Base-by-base conservation (phyloP, 2,329 filamentous ascomycete species). In the Fusarium sp. region DNA sequence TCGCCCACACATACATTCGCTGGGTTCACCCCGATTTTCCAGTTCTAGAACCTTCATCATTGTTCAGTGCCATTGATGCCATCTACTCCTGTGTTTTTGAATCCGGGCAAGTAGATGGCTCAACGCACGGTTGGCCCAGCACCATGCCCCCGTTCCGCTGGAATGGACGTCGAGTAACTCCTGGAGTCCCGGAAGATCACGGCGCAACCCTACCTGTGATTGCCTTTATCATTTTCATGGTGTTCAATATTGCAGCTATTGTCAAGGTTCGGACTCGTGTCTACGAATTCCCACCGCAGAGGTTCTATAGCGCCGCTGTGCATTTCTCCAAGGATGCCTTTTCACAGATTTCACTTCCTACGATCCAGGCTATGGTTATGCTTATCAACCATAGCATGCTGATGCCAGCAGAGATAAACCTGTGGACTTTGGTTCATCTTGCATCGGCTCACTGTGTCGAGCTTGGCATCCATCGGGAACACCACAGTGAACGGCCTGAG, bases 381-480 rank as follows among this genome's bases (percentile, higher is more conserved):
- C 68, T 83, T 5, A 73, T 78, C 3, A 74, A 80, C 1, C 80
- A 83, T 58, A 79, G 81, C 50, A 76, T 83, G 59, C 71, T 82
- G 6, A 80, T 78, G 1, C 82, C 82, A 1, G 79, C 79, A 2
- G 81, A 80, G 33, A 66, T 81, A 8, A 81, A 83, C 54, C 75
- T 84, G 1, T 84, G 82, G 81, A 83, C 82, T 0, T 65, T 84
- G 6, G 72, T 75, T 0, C 81, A 84, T 60, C 70, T 83, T 54
- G 82, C 80, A 6, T 80, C 83, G 69, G 82, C 82, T 1, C 79
- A 84, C 65, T 82, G 80, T 27, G 77, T 84, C 9, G 83, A 84
- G 42, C 63, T 84, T 8, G 82, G 83, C 6, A 73, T 84, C 6
- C 82, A 84, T 60, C 76, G 81, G 36, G 81, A 83, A 63, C 76